Evolutionary conservation across 108 stramenopile species (phyloP), one percentile per base, ranked within the genome.

Genomic region (Skeletonema tropicum): DNA sequence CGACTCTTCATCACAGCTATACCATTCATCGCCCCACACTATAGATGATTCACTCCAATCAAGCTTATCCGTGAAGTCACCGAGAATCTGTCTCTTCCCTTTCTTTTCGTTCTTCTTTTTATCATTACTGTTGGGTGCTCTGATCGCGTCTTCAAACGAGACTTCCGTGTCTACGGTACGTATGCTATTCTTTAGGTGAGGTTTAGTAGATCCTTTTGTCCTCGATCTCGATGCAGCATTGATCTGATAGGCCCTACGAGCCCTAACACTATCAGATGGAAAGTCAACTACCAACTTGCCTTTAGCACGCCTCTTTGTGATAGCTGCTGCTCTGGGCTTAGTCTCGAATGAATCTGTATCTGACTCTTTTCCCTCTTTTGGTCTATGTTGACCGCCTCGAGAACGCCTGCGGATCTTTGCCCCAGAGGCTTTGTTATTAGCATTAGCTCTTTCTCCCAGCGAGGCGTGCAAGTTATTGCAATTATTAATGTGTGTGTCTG

Each of bases 21-120:
- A 55, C 23, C 23, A 23, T 55, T 55, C 52, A 23, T 55, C 52
- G 10, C 52, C 52, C 52, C 52, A 55, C 21, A 55, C 52, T 25
- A 55, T 55, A 8, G 52, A 55, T 55, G 52, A 55, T 55, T 55
- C 52, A 23, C 52, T 55, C 52, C 52, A 55, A 23, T 55, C 52
- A 10, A 55, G 25, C 23, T 55, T 23, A 55, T 55, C 52, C 2
- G 48, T 49, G 7, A 55, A 55, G 23, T 55, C 23, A 23, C 52
- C 52, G 7, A 10, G 23, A 25, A 25, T 23, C 23, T 55, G 52
- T 2, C 17, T 21, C 52, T 55, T 55, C 23, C 23, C 52, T 55
- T 55, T n/a, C 3, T 45, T 45, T 45, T 45, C 15, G 15, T 45
- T 45, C 52, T 21, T 55, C 23, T 2, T 23, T 55, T 6, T 55